These are phyloP conservation scores for Dalbergia cultrata DNA, from an alignment of 306 rosid species.

Conservation along the genomic window DNA sequence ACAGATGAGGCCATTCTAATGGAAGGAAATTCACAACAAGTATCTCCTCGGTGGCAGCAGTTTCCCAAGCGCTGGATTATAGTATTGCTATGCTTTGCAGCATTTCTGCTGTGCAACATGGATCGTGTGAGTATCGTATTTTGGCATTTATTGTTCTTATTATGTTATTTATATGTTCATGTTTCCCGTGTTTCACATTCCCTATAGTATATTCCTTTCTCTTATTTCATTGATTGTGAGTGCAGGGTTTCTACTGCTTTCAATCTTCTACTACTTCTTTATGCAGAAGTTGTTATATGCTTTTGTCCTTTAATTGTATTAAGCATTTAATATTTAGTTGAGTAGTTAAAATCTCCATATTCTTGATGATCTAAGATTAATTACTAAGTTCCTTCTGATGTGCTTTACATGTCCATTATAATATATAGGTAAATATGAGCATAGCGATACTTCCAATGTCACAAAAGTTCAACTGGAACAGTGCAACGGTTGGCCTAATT, in stretches of 20 bases:
- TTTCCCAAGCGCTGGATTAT: conserved; percentile 96
- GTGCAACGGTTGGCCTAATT: conserved; percentile 94
- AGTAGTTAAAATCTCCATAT: conserved; percentile 11
- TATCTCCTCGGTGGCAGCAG: conserved; percentile 73
- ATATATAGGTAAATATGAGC: conserved; percentile 91
- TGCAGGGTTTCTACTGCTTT: neutral
- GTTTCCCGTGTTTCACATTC: conserved; percentile 10
- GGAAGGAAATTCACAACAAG: conserved; percentile 57
- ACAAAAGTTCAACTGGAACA: conserved; percentile 89
- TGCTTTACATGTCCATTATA: conserved; percentile 22
- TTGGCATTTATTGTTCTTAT: neutral
- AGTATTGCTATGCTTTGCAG: conserved; percentile 87
- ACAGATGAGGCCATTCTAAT: conserved; percentile 71
- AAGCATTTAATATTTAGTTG: conserved; percentile 1
- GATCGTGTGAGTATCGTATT: conserved; percentile 83
- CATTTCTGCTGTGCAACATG: conserved; percentile 95
- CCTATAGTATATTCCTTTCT: neutral
- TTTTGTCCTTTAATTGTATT: neutral
- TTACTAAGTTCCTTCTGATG: conserved; percentile 25
- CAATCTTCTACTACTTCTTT: neutral
- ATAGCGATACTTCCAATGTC: conserved; percentile 99
- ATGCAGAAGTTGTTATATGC: neutral
- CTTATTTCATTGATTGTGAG: conserved; percentile 13
- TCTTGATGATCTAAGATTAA: neutral
- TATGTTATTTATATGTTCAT: neutral